These are phyloP conservation scores for Picochlorum sp. DNA, from an alignment of 139 green algal species.

Conservation along the genomic window DNA sequence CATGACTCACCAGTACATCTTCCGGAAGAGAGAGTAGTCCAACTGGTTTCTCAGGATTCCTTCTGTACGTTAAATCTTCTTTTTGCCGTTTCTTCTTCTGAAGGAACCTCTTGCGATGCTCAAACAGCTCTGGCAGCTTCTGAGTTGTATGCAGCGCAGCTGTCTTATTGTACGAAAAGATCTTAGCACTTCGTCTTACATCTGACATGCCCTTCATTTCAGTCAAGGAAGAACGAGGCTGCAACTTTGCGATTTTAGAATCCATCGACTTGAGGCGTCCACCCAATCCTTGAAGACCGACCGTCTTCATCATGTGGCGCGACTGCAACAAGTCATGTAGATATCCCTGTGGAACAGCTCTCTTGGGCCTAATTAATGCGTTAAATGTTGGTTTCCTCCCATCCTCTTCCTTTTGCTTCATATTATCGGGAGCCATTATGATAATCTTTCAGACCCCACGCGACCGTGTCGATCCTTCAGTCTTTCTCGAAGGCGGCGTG, in stretches of 20 bases:
- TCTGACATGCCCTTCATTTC: too few species aligned
- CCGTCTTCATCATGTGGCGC: slow-evolving; percentile 10
- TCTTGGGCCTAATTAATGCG: background rate
- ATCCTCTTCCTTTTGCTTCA: background rate
- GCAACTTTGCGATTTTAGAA: too few species aligned
- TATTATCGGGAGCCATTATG: too few species aligned
- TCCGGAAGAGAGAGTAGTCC: slow-evolving; percentile 29
- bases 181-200: too few species aligned
- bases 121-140: slow-evolving; percentile 16
- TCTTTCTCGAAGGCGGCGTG: too few species aligned
- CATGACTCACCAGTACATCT: slow-evolving; percentile 31
- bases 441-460: too few species aligned
- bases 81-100: slow-evolving; percentile 9
- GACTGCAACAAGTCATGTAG: slow-evolving; percentile 10
- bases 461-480: too few species aligned
- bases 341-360: slow-evolving; percentile 9
- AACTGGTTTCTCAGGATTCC: background rate
- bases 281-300: slow-evolving; percentile 7
- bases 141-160: background rate
- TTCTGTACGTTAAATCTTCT: slow-evolving; percentile 7
- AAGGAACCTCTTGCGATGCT: slow-evolving; percentile 15
- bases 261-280: too few species aligned
- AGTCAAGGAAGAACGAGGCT: too few species aligned
- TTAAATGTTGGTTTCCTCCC: background rate
- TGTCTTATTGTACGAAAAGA: background rate